Evolutionary conservation across 768 basidiomycete genomes (phyloP).

Genomic region (Pluteus cervinus): DNA sequence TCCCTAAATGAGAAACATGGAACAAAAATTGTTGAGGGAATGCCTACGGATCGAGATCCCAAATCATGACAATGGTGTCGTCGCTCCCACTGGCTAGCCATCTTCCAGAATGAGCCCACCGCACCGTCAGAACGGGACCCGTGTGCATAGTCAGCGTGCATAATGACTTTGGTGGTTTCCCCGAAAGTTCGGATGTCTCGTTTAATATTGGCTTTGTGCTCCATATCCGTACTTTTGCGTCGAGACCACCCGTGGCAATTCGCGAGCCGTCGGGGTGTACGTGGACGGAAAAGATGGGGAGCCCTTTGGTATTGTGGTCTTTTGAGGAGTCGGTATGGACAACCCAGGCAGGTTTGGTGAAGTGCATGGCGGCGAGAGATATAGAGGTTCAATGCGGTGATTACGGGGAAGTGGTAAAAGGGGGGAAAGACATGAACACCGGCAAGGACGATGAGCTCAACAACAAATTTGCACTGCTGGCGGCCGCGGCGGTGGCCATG

Average conservation of each 20-base stretch:
- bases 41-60: constrained; percentile 94
- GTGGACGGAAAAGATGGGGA: constrained; percentile 88
- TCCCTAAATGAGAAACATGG: constrained; percentile 5
- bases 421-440: no score
- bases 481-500: no score
- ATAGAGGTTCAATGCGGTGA: no score
- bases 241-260: constrained; percentile 95
- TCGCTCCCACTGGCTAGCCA: constrained; percentile 97
- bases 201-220: constrained; percentile 93
- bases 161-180: constrained; percentile 77
- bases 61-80: constrained; percentile 93
- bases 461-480: no score
- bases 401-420: no score
- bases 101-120: constrained; percentile 91
- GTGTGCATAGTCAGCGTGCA: constrained; percentile 93
- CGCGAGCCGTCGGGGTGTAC: constrained; percentile 95
- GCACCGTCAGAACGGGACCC: constrained; percentile 83
- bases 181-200: constrained; percentile 55
- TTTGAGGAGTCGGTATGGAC: constrained; percentile 73
- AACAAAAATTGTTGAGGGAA: constrained; percentile 4
- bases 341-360: constrained; percentile 88
- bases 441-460: no score
- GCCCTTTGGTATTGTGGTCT: constrained; percentile 56
- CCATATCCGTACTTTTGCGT: constrained; percentile 97
- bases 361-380: constrained; percentile 68